Percentiles rank a stretch among this genome's conserved stretches.
Conservation (phyloP, 192 early-diverging fungal species). For the Backusella psychrophila region DNA sequence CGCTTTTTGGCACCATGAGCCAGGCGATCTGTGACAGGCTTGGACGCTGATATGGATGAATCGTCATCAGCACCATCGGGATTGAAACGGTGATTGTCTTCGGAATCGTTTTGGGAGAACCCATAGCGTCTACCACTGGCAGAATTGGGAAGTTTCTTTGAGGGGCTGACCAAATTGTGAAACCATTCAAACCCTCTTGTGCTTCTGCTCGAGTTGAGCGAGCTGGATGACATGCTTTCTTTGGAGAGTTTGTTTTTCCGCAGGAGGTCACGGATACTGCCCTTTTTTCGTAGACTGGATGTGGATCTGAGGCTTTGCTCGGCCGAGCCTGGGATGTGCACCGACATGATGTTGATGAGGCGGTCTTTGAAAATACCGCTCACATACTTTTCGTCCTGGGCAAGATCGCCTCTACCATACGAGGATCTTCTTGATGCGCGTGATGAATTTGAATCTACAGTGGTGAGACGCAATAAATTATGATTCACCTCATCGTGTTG, state of each 20-base stretch:
- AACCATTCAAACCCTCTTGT: background rate
- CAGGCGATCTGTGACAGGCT: background rate
- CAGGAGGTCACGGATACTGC: background rate
- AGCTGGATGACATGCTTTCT: background rate
- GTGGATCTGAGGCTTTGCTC: background rate
- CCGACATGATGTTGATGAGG: conserved; percentile 7
- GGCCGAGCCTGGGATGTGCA: background rate
- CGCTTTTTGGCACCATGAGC: conserved; percentile 18
- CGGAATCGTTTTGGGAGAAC: conserved; percentile 14
- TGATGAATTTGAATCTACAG: background rate
- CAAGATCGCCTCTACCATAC: conserved; percentile 19
- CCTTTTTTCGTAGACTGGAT: background rate
- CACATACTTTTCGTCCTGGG: conserved; percentile 4
- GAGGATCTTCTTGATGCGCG: background rate
- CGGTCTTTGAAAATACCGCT: conserved; percentile 2
- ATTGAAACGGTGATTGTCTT: background rate
- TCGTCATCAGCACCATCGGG: background rate
- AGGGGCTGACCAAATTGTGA: background rate
- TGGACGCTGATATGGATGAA: background rate
- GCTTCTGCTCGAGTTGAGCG: background rate
- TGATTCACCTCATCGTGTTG: background rate
- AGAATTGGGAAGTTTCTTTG: background rate
- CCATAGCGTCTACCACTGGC: conserved; percentile 11
- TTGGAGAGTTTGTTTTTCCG: background rate
- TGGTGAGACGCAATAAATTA: background rate